phyloP scores from a whole-genome alignment of 2,329 filamentous ascomycete species.

The Cercospora zeae-maydis region DNA sequence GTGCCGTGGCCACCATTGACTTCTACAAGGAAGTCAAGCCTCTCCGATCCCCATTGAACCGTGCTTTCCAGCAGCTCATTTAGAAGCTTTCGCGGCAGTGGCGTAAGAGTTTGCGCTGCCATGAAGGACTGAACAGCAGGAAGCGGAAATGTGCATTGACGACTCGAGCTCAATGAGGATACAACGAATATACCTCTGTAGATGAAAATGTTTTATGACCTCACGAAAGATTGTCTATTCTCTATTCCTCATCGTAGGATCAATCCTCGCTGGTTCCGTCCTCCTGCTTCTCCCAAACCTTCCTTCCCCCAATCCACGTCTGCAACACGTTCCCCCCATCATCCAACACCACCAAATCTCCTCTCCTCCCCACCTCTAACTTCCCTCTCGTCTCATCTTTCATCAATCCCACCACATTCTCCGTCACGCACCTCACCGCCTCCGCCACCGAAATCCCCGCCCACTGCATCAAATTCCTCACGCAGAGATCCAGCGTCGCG shows the following conservation, averaged over 20 bases:
- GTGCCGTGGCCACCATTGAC: constrained; percentile 83
- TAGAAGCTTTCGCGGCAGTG: constrained; percentile 46
- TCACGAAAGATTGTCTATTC: background rate
- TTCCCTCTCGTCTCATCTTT: constrained; percentile 44
- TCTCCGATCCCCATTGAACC: constrained; percentile 89
- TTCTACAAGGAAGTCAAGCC: constrained; percentile 95
- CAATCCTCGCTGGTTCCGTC: too few relatives aligned
- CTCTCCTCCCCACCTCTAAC: constrained; percentile 45
- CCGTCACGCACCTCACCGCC: constrained; percentile 49
- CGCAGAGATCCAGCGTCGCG: constrained; percentile 50
- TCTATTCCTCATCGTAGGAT: background rate
- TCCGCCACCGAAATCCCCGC: constrained; percentile 47
- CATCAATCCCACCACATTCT: constrained; percentile 52
- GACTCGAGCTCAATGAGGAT: background rate
- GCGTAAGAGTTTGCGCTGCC: background rate
- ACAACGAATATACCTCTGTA: background rate
- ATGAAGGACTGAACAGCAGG: background rate
- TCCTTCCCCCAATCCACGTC: constrained; percentile 50
- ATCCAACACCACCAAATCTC: constrained; percentile 50
- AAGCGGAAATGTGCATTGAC: background rate
- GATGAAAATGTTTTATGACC: constrained; percentile 5
- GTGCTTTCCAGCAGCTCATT: constrained; percentile 95
- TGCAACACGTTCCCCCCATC: constrained; percentile 47
- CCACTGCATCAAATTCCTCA: constrained; percentile 49
- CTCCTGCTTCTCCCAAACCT: constrained; percentile 41